Evolutionary conservation across 2,329 filamentous ascomycete genomes (phyloP).

Genomic region (Zelopaecilomyces penicillatus): DNA sequence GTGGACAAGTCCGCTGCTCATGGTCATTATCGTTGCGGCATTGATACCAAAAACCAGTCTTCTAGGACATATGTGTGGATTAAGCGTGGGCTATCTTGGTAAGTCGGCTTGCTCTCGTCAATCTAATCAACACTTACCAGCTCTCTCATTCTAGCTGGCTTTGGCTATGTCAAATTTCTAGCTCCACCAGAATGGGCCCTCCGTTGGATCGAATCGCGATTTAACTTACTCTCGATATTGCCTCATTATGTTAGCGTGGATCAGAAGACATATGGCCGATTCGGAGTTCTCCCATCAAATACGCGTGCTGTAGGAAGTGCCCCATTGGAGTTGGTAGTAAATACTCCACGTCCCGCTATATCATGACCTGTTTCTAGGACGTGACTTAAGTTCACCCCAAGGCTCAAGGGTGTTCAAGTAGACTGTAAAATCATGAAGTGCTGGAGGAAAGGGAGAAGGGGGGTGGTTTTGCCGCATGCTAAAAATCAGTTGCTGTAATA

Average conservation of each 20-base stretch:
- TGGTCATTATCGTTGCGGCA: constrained; percentile 65
- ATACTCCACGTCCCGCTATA: too few relatives aligned
- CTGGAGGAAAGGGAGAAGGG: neutral
- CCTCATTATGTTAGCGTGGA: constrained; percentile 93
- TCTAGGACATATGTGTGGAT: constrained; percentile 76
- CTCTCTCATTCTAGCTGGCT: constrained; percentile 50
- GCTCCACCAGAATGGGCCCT: constrained; percentile 83
- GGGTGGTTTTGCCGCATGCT: neutral
- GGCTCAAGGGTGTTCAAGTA: too few relatives aligned
- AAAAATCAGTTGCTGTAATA: too few relatives aligned
- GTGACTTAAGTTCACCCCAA: too few relatives aligned
- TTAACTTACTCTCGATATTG: constrained; percentile 74
- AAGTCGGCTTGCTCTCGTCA: constrained; percentile 26
- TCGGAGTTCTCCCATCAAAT: constrained; percentile 70
- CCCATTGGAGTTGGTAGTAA: constrained; percentile 51
- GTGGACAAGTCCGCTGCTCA: constrained; percentile 78
- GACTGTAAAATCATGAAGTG: too few relatives aligned
- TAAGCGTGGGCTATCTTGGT: constrained; percentile 83
- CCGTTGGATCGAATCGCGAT: constrained; percentile 78
- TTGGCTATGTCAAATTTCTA: constrained; percentile 83
- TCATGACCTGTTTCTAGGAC: too few relatives aligned
- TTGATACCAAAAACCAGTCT: constrained; percentile 76
- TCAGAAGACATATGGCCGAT: constrained; percentile 90
- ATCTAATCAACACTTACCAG: neutral
- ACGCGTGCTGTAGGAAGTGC: constrained; percentile 32